Conservation (phyloP, 1,284 basidiomycete species). For the Pyrrhoderma noxium region DNA sequence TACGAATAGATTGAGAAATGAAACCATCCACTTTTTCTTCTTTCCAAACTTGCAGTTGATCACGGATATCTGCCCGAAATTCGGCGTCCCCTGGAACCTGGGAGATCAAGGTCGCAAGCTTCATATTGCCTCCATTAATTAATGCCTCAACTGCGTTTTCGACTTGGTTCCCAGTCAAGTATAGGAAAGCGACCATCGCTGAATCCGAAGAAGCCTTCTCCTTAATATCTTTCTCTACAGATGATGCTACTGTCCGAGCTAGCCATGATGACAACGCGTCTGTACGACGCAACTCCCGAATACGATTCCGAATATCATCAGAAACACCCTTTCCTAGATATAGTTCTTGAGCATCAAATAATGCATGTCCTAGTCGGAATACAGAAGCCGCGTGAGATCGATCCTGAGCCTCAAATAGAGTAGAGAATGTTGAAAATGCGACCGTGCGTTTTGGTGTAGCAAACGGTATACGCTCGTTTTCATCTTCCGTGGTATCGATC, state of each 20-base stretch:
- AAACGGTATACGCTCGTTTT: conserved; percentile 50
- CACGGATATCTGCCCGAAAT: conserved; percentile 68
- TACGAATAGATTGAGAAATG: conserved; percentile 65
- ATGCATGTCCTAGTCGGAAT: conserved; percentile 83
- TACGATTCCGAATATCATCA: conserved; percentile 52
- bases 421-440: conserved; percentile 74
- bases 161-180: conserved; percentile 84
- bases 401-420: conserved; percentile 69
- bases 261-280: conserved; percentile 84
- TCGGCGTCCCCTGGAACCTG: conserved; percentile 80
- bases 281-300: conserved; percentile 67
- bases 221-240: conserved; percentile 73
- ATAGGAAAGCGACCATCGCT: conserved; percentile 58
- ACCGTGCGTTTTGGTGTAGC: conserved; percentile 51
- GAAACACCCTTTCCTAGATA: conserved; percentile 48
- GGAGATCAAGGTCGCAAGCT: conserved; percentile 87
- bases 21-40: conserved; percentile 70
- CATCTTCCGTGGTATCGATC: conserved; percentile 45
- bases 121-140: conserved; percentile 70
- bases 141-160: conserved; percentile 78
- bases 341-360: conserved; percentile 84
- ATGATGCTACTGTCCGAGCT: conserved; percentile 62
- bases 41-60: conserved; percentile 83
- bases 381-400: conserved; percentile 71
- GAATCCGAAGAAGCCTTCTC: conserved; percentile 39